These are phyloP conservation scores for Wallemia mellicola DNA, from an alignment of 1,284 basidiomycete species.

Conservation along the genomic window DNA sequence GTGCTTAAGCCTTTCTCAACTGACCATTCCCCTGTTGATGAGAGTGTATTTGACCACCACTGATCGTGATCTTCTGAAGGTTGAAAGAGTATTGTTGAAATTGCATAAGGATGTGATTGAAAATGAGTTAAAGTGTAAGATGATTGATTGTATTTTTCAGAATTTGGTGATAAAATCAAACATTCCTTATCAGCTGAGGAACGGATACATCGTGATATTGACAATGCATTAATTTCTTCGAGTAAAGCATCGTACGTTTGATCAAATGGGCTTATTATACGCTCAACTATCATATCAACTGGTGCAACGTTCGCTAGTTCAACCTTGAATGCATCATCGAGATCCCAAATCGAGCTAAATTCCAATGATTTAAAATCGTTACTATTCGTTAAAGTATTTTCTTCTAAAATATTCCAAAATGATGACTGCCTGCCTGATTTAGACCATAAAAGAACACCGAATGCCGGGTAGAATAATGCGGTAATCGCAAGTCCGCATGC, in stretches of 20 bases:
- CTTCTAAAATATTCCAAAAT: no score
- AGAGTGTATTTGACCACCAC: no score
- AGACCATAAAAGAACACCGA: not conserved
- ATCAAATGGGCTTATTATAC: not conserved
- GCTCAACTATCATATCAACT: no score
- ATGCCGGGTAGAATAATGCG: not conserved
- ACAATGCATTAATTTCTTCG: not conserved
- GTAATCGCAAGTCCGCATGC: not conserved
- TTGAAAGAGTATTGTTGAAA: not conserved
- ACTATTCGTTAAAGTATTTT: no score
- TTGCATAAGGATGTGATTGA: not conserved
- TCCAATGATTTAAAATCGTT: no score
- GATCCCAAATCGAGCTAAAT: no score
- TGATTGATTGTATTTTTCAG: not conserved
- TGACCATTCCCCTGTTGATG: no score
- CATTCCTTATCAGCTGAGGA: not conserved
- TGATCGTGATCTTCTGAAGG: not conserved
- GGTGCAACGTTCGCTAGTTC: no score
- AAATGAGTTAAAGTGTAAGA: not conserved
- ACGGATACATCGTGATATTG: not conserved
- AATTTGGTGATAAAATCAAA: not conserved
- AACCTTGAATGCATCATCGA: no score
- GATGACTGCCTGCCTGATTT: not conserved
- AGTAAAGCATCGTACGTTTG: not conserved
- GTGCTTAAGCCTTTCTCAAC: no score